Percentiles rank a stretch among this genome's conserved stretches.
Conservation (phyloP, 148 eudicot species). For the Heliosperma pusillum region DNA sequence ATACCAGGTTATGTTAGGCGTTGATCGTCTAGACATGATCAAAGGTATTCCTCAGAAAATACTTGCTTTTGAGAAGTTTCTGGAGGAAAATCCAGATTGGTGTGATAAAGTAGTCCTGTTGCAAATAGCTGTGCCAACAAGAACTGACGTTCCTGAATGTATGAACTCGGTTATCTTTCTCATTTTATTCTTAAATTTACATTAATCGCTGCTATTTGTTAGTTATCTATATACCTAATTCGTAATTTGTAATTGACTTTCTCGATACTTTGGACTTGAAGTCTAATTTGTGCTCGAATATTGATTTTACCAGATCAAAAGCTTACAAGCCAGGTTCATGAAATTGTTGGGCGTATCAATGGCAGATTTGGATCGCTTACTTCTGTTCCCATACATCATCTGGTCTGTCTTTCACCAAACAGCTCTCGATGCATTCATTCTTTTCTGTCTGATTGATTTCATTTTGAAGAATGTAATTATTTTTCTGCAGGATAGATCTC, state of each 20-base stretch:
- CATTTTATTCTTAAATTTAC: neutral
- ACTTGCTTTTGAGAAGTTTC: slow-evolving; percentile 89
- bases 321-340: slow-evolving; percentile 87
- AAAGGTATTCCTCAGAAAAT: slow-evolving; percentile 97
- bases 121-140: slow-evolving; percentile 92
- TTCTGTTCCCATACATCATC: slow-evolving; percentile 78
- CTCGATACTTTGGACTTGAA: neutral
- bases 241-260: too few species aligned
- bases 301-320: slow-evolving; percentile 47
- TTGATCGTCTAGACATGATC: slow-evolving; percentile 98
- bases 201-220: too few species aligned
- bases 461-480: neutral
- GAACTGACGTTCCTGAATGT: slow-evolving; percentile 92
- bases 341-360: slow-evolving; percentile 87
- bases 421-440: neutral
- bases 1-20: slow-evolving; percentile 88
- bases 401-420: slow-evolving; percentile 39
- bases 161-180: slow-evolving; percentile 25
- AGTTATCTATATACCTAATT: too few species aligned
- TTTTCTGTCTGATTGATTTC: neutral
- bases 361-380: slow-evolving; percentile 79
- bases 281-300: neutral
- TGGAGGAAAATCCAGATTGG: slow-evolving; percentile 80
- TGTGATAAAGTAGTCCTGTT: slow-evolving; percentile 77
- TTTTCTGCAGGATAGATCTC: slow-evolving; percentile 62